Conservation (phyloP, 2,329 filamentous ascomycete genomes). For the Xylaria hypoxylon region DNA sequence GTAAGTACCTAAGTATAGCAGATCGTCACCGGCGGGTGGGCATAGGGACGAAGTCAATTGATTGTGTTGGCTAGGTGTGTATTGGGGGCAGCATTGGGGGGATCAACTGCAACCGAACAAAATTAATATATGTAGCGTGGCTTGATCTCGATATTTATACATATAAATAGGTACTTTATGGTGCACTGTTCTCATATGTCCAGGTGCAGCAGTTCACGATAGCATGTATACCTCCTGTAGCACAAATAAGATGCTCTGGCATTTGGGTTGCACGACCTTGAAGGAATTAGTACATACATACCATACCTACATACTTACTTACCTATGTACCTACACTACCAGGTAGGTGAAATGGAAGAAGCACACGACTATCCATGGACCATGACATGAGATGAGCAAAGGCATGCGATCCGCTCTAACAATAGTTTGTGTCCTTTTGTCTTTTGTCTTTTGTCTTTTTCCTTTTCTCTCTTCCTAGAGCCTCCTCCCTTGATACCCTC, state of each 20-base stretch:
- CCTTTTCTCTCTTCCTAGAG: not conserved
- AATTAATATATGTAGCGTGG: not conserved
- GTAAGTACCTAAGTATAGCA: slow-evolving; percentile 6
- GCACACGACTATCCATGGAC: not conserved
- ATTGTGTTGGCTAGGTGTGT: not conserved
- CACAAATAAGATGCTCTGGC: slow-evolving; percentile 19
- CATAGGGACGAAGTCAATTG: not conserved
- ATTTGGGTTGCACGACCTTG: slow-evolving; percentile 13
- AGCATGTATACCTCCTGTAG: slow-evolving; percentile 3
- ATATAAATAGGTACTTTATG: slow-evolving; percentile 6
- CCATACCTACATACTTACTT: too few species aligned
- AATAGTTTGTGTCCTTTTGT: not conserved
- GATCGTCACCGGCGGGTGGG: slow-evolving; percentile 5
- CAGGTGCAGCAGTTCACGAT: slow-evolving; percentile 17
- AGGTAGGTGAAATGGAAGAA: not conserved
- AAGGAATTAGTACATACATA: not conserved
- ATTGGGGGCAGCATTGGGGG: not conserved
- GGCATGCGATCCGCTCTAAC: slow-evolving; percentile 24
- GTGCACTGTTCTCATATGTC: slow-evolving; percentile 10
- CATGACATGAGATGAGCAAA: slow-evolving; percentile 15
- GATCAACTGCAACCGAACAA: not conserved
- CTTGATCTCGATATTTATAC: slow-evolving; percentile 28
- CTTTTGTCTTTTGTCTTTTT: not conserved
- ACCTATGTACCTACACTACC: too few species aligned
- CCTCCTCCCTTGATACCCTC: slow-evolving; percentile 15